A percentile compares a stretch with the other conserved stretches of the same genome.
Conservation (phyloP, 768 basidiomycete genomes). For the Russula lepida region DNA sequence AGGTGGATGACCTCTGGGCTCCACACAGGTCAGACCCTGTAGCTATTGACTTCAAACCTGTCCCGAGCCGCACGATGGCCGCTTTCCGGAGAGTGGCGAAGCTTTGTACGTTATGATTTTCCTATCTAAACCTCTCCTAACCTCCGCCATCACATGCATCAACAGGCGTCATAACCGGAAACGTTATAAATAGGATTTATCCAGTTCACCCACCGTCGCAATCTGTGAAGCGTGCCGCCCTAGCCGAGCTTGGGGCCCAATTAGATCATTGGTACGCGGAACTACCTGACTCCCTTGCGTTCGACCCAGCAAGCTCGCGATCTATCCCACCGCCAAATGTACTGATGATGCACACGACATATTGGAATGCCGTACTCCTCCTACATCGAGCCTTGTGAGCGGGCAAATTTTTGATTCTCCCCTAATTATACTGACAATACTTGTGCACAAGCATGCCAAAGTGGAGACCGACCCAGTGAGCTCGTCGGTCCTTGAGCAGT, state of each 20-base stretch:
- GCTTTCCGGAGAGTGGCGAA: conserved; percentile 48
- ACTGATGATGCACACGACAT: conserved; percentile 61
- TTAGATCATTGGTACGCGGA: conserved; percentile 69
- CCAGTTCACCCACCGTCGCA: conserved; percentile 48
- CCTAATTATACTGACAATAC: neutral
- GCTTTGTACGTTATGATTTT: conserved; percentile 41
- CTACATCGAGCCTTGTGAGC: conserved; percentile 76
- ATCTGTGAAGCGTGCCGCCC: conserved; percentile 39
- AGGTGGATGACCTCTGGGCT: conserved; percentile 50
- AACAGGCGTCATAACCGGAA: conserved; percentile 57
- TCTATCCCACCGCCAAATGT: conserved; percentile 54
- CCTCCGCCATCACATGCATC: neutral
- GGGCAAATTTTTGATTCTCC: neutral
- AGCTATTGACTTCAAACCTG: conserved; percentile 37
- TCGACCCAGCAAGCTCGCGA: conserved; percentile 47
- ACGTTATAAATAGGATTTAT: conserved; percentile 60
- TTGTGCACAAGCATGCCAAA: conserved; percentile 51
- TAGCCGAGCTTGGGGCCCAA: conserved; percentile 51
- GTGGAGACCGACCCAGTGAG: conserved; percentile 47
- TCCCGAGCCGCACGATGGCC: conserved; percentile 42
- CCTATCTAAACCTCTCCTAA: neutral
- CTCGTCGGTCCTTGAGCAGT: neutral
- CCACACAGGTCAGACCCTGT: conserved; percentile 32
- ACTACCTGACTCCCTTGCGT: conserved; percentile 55
- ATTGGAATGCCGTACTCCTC: conserved; percentile 67